phyloP scores from a whole-genome alignment of 495 filamentous ascomycete species.

The Penicillium diatomitis region DNA sequence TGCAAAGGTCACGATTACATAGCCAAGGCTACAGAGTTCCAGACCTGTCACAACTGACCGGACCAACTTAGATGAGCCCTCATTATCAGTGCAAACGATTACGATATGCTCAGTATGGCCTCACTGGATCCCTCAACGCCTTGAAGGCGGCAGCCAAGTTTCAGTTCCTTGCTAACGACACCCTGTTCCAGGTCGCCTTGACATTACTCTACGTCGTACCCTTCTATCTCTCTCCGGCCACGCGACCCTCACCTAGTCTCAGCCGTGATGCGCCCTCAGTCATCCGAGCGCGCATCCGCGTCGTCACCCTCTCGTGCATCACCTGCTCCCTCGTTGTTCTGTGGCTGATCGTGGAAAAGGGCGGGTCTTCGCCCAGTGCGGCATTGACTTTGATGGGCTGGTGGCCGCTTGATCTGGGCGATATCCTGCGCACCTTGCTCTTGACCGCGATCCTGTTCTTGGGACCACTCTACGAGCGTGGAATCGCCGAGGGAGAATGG shows the following conservation, averaged over 20 bases:
- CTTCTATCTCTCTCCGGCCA: constrained; percentile 74
- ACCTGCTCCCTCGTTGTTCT: constrained; percentile 51
- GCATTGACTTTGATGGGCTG: constrained; percentile 61
- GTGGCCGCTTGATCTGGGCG: constrained; percentile 59
- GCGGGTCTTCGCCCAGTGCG: constrained; percentile 34
- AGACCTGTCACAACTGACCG: constrained; percentile 9
- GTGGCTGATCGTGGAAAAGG: constrained; percentile 45
- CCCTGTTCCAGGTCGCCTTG: constrained; percentile 49
- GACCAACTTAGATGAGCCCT: constrained; percentile 30
- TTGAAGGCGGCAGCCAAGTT: too few relatives aligned
- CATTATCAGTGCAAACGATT: constrained; percentile 39
- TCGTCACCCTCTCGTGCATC: constrained; percentile 63
- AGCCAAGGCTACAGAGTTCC: constrained; percentile 3
- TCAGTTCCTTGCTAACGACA: not conserved
- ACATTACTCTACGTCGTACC: constrained; percentile 83
- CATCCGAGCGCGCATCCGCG: constrained; percentile 75
- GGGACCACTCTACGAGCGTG: constrained; percentile 72
- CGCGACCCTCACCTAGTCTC: constrained; percentile 71
- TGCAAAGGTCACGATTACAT: not conserved
- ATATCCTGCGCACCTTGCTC: constrained; percentile 46
- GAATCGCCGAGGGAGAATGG: constrained; percentile 65
- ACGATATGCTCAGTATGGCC: constrained; percentile 40
- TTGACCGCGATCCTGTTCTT: constrained; percentile 74
- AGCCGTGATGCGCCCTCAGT: constrained; percentile 84
- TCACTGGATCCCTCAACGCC: too few relatives aligned